Percentiles rank a stretch among this genome's conserved stretches.
Conservation (phyloP, 2,329 filamentous ascomycete species). For the Aureobasidium melanogenum region DNA sequence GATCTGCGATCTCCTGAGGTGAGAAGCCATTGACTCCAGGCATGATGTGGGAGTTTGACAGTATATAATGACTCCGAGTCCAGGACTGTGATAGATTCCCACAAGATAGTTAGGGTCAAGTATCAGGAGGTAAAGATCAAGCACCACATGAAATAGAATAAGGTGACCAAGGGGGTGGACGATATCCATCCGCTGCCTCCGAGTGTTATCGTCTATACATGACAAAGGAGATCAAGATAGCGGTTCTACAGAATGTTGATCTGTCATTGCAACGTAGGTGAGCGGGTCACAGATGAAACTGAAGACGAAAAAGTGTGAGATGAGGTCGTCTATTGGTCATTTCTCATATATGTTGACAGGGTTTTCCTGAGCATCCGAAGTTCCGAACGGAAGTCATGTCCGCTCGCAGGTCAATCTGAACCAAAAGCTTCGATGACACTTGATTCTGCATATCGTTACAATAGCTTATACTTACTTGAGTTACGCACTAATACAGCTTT, state of each 20-base stretch:
- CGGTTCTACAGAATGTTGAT: neutral
- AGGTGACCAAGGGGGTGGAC: neutral
- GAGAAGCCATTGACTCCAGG: constrained; percentile 8
- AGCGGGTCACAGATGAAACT: neutral
- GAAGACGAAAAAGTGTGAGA: neutral
- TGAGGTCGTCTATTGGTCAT: neutral
- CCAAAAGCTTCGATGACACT: neutral
- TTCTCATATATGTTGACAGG: neutral
- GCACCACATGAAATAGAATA: neutral
- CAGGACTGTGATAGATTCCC: neutral
- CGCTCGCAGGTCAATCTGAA: neutral
- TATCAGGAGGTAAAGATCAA: neutral
- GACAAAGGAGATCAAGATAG: neutral
- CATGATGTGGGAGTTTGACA: neutral
- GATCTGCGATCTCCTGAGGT: constrained; percentile 14
- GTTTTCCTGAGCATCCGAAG: neutral
- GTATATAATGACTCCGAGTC: too few species aligned
- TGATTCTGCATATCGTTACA: too few species aligned
- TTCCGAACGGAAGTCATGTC: neutral
- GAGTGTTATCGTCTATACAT: neutral
- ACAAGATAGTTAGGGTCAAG: too few species aligned
- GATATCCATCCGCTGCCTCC: neutral
- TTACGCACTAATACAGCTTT: neutral
- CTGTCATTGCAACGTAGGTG: neutral
- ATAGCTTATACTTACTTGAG: neutral